These are phyloP conservation scores for Penicillium desertorum DNA, from an alignment of 495 filamentous ascomycete genomes.

Conservation along the genomic window DNA sequence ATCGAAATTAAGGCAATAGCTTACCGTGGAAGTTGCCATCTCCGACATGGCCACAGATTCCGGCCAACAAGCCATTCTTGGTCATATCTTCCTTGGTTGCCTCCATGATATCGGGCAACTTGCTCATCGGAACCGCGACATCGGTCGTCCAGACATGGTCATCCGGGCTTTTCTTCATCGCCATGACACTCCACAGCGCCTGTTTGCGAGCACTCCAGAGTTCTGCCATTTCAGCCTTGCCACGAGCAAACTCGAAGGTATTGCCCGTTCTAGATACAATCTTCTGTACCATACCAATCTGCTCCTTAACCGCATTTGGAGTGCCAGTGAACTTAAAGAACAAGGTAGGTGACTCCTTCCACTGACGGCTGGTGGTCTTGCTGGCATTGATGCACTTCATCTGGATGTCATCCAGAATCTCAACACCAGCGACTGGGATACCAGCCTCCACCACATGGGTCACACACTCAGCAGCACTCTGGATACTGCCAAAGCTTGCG, in stretches of 20 bases:
- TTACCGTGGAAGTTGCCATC: conserved; percentile 66
- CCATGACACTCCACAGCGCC: conserved; percentile 60
- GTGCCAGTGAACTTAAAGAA: conserved; percentile 70
- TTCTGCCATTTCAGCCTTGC: conserved; percentile 54
- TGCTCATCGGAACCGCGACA: conserved; percentile 64
- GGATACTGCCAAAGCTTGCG: conserved; percentile 57
- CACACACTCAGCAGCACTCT: conserved; percentile 59
- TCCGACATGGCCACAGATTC: conserved; percentile 67
- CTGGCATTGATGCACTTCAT: conserved; percentile 66
- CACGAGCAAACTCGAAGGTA: conserved; percentile 61
- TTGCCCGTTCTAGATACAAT: conserved; percentile 49
- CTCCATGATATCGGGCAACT: conserved; percentile 62
- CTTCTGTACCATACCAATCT: conserved; percentile 56
- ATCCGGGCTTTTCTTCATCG: conserved; percentile 52
- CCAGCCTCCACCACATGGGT: conserved; percentile 60
- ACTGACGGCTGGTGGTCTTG: conserved; percentile 52
- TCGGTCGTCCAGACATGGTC: conserved; percentile 68
- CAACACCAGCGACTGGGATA: conserved; percentile 62
- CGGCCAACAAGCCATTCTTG: conserved; percentile 54
- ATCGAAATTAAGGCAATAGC: conserved; percentile 8
- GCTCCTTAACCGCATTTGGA: conserved; percentile 56
- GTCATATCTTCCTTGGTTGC: conserved; percentile 59
- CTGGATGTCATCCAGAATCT: conserved; percentile 64
- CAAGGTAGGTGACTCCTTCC: conserved; percentile 62
- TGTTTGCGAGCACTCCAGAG: conserved; percentile 64